Conservation (phyloP, 306 rosid genomes). For the Carpinus viminea region DNA sequence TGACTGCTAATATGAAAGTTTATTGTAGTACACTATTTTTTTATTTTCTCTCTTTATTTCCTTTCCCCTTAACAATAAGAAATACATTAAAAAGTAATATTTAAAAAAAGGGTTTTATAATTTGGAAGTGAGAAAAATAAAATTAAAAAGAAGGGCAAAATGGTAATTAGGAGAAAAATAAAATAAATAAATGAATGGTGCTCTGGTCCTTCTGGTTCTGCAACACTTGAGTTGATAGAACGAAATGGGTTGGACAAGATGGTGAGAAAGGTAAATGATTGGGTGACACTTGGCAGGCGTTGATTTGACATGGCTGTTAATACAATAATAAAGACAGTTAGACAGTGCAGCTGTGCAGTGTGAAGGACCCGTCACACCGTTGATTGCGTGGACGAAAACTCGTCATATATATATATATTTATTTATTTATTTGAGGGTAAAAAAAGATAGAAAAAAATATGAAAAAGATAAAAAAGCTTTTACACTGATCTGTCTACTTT, state of each 20-base stretch:
- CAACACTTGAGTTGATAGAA: conserved; percentile 53
- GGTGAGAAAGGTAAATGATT: conserved; percentile 19
- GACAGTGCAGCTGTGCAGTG: conserved; percentile 29
- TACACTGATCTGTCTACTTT: neutral
- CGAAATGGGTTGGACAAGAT: conserved; percentile 1
- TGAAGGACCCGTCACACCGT: conserved; percentile 37
- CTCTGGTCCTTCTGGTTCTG: conserved; percentile 21
- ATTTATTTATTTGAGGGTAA: no score
- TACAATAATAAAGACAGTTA: neutral
- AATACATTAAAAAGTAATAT: no score
- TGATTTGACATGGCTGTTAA: conserved; percentile 30
- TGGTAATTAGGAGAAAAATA: conserved; percentile 31
- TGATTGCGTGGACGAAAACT: conserved; percentile 47
- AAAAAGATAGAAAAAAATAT: no score
- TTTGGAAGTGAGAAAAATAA: no score
- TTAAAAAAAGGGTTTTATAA: no score
- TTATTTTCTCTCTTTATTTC: no score
- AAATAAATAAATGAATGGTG: neutral
- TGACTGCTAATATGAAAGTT: no score
- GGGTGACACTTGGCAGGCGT: conserved; percentile 36
- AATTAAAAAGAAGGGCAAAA: conserved; percentile 26
- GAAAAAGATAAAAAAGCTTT: neutral
- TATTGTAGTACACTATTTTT: no score
- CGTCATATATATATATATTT: neutral
- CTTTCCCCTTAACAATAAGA: no score